phyloP scores from a whole-genome alignment of 805 yeast genomes.

The Yarrowia alimentaria region DNA sequence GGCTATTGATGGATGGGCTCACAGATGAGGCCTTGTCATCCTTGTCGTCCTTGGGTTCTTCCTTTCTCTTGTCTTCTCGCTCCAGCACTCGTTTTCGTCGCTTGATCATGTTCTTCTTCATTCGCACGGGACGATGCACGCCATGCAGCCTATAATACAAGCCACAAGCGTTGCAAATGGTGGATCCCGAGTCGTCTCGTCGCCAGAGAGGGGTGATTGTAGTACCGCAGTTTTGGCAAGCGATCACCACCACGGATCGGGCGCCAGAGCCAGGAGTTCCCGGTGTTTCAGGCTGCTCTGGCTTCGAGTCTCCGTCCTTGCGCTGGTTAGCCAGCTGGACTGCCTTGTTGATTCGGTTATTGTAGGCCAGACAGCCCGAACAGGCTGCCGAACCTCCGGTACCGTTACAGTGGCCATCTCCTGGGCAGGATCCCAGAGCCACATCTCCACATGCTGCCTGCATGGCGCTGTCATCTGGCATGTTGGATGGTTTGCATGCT shows the following conservation, averaged over 20 bases:
- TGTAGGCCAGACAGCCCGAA: slow-evolving; percentile 78
- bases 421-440: slow-evolving; percentile 50
- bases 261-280: slow-evolving; percentile 28
- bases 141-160: slow-evolving; percentile 75
- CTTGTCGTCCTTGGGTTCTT: slow-evolving; percentile 22
- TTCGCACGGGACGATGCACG: slow-evolving; percentile 67
- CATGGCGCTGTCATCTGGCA: slow-evolving; percentile 25
- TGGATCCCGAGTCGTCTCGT: slow-evolving; percentile 74
- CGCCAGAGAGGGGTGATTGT: slow-evolving; percentile 88
- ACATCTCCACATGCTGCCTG: slow-evolving; percentile 26
- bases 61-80: background rate
- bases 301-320: slow-evolving; percentile 26
- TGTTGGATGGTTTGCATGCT: slow-evolving; percentile 11
- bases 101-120: slow-evolving; percentile 71
- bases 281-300: slow-evolving; percentile 15
- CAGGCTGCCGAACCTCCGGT: slow-evolving; percentile 83
- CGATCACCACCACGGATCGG: slow-evolving; percentile 54
- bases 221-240: slow-evolving; percentile 80
- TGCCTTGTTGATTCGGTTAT: slow-evolving; percentile 51
- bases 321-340: slow-evolving; percentile 30
- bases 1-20: too few species aligned
- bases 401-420: slow-evolving; percentile 81
- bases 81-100: slow-evolving; percentile 58
- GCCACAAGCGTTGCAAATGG: slow-evolving; percentile 86
- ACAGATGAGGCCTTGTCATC: too few species aligned